phyloP scores from a whole-genome alignment of 768 basidiomycete species.

The Rhodotorula sphaerocarpa region DNA sequence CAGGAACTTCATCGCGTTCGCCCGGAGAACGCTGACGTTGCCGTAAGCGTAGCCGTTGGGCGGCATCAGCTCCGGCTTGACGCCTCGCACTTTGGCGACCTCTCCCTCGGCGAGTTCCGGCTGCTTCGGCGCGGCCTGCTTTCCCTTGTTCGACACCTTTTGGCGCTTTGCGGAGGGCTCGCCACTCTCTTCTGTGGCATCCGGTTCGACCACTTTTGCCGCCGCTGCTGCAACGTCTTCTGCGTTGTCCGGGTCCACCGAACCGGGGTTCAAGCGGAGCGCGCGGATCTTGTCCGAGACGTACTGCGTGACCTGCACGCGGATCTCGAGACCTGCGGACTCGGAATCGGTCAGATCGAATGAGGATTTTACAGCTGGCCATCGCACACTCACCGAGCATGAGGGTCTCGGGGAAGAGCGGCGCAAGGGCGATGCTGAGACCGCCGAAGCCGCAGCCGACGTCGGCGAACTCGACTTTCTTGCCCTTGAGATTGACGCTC shows the following conservation, averaged over 20 bases:
- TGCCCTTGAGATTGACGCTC: conserved; percentile 45
- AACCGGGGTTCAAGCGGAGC: conserved; percentile 54
- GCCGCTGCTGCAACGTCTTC: conserved; percentile 41
- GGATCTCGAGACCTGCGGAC: conserved; percentile 81
- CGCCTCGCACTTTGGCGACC: conserved; percentile 18
- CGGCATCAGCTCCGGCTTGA: conserved; percentile 31
- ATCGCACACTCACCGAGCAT: conserved; percentile 66
- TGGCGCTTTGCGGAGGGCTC: conserved; percentile 8
- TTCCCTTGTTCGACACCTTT: background rate
- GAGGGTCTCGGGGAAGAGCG: conserved; percentile 78
- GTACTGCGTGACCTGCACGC: conserved; percentile 90
- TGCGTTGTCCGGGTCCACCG: conserved; percentile 34
- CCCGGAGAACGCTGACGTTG: conserved; percentile 86
- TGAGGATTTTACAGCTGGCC: background rate
- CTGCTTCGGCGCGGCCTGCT: background rate
- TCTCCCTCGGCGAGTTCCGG: background rate
- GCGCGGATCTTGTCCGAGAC: conserved; percentile 88
- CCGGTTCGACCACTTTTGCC: conserved; percentile 32
- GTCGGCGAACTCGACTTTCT: conserved; percentile 85
- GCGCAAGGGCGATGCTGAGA: conserved; percentile 76
- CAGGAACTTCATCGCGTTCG: conserved; percentile 97
- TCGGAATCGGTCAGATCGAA: background rate
- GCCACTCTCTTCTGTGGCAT: background rate
- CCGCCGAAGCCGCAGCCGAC: conserved; percentile 98
- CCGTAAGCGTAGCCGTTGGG: conserved; percentile 55